A percentile compares a stretch with the other conserved stretches of the same genome.
phyloP scores from a whole-genome alignment of 208 protist species.

The Trypanosoma cruzi region DNA sequence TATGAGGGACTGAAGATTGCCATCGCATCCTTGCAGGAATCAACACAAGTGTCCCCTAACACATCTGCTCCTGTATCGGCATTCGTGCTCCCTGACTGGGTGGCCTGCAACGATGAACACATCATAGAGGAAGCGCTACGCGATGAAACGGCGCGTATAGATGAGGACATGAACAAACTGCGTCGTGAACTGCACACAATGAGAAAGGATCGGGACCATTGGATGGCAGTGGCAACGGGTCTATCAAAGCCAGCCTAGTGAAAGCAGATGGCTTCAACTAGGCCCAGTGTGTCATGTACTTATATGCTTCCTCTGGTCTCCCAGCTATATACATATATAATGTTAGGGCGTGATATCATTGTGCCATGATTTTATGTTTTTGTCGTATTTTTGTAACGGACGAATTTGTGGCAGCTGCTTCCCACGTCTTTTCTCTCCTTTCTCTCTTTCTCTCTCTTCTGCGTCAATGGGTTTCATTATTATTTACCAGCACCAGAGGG shows the following conservation, averaged over 20 bases:
- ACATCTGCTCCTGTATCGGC: not conserved
- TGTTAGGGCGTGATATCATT: too few species aligned
- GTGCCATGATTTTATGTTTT: too few species aligned
- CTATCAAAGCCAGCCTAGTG: not conserved
- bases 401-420: not conserved
- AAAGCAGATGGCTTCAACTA: not conserved
- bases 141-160: constrained; percentile 19
- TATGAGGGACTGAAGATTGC: constrained; percentile 7
- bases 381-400: too few species aligned
- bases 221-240: constrained; percentile 22
- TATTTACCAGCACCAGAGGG: not conserved
- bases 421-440: not conserved
- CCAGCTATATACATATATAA: too few species aligned
- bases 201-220: constrained; percentile 31
- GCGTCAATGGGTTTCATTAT: not conserved
- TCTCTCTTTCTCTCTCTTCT: constrained; percentile 9
- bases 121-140: constrained; percentile 31
- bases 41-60: not conserved
- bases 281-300: not conserved
- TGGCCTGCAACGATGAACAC: constrained; percentile 7
- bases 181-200: constrained; percentile 16
- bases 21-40: not conserved
- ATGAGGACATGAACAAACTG: constrained; percentile 32
- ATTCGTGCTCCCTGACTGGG: not conserved
- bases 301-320: not conserved